Base-by-base conservation (phyloP, 306 rosid genomes). In the Inga leiocalycina region DNA sequence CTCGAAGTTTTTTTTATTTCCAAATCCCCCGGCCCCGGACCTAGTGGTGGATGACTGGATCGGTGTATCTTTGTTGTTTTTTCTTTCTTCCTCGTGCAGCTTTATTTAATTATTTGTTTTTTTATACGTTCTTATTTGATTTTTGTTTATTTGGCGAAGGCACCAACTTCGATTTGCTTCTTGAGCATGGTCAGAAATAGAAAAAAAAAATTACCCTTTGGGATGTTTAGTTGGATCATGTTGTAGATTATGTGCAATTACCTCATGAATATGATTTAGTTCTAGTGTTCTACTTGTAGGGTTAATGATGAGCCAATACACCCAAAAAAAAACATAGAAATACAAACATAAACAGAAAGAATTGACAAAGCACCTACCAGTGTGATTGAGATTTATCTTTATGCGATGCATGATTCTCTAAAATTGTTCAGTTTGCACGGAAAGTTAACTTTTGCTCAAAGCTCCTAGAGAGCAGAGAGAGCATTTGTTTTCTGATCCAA, bases 1-100 rank as follows among this genome's bases (percentile, higher is more conserved):
- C 87, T 76, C 61, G 84, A 61, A 83, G 84, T 2, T 32, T 32
- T 32, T 73, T 72, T 48, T 79, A 83, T 65, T 61, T 73, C 85
- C 86, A 80, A 76, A 8, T n/a, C 61, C 24, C 3, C 30, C 6
- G 22, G n/a, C 22, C 13, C 46, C 27, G 74, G 24, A 81, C 78
- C 89, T 59, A n/a, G 30, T n/a, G 65, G 27, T 2, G 30, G 32
- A 6, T 20, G 30, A 27, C 11, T 7, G 30, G 65, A 6, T 20
- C 13, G 3, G 67, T 79, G 46, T 30, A 81, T 71, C 27, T 61
- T 61, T 22, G 24, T 22, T 61, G 30, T 6, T 79, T 84, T 87
- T 76, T 68, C 82, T 79, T 84, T 79, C 80, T 51, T 82, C 56
- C 76, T 30, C 52, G 49, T 27, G 61, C 70, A 75, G 76, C 83